These are phyloP conservation scores for Aureobasidium musti DNA, from an alignment of 2,329 filamentous ascomycete species.

Conservation along the genomic window DNA sequence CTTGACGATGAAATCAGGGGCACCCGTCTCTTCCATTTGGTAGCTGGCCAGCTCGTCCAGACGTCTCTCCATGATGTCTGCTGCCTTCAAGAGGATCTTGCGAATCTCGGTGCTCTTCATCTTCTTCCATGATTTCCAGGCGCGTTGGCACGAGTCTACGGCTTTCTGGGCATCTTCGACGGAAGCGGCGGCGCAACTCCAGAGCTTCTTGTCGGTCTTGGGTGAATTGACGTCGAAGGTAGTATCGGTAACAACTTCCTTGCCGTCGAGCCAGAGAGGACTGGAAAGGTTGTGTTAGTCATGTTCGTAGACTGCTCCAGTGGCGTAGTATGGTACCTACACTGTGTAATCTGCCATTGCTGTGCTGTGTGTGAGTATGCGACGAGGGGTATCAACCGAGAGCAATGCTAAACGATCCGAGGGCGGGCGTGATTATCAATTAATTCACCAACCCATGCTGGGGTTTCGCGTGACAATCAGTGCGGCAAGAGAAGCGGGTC, in stretches of 20 bases:
- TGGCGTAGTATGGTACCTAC: neutral
- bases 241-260: conserved; percentile 50
- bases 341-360: conserved; percentile 28
- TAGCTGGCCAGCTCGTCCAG: conserved; percentile 62
- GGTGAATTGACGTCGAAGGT: conserved; percentile 62
- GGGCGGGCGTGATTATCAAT: neutral
- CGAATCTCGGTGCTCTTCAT: conserved; percentile 63
- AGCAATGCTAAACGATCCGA: neutral
- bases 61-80: conserved; percentile 63
- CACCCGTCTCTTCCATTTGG: conserved; percentile 62
- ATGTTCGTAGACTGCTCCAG: neutral
- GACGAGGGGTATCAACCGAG: neutral
- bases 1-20: conserved; percentile 44
- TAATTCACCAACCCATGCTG: conserved; percentile 5
- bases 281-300: neutral
- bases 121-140: conserved; percentile 69
- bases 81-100: conserved; percentile 69
- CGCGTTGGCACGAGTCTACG: conserved; percentile 62
- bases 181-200: conserved; percentile 60
- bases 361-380: neutral
- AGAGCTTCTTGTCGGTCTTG: conserved; percentile 53
- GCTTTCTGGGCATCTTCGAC: conserved; percentile 59
- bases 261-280: conserved; percentile 54
- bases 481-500: neutral
- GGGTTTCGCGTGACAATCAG: neutral